These are phyloP conservation scores for Hypsizygus marmoreus DNA, from an alignment of 768 basidiomycete genomes.

Conservation along the genomic window DNA sequence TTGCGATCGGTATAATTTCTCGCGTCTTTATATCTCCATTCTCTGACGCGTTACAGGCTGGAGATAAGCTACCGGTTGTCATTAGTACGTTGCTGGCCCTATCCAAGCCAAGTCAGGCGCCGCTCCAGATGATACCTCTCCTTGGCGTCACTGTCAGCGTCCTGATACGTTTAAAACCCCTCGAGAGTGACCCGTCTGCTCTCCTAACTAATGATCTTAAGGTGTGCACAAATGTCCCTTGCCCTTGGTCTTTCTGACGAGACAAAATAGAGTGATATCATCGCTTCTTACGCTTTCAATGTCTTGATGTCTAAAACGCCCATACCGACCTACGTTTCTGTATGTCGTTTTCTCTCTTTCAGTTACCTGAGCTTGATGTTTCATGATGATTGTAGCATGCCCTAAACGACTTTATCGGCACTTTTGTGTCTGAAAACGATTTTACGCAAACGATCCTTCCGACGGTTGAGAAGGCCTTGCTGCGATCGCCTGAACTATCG, in stretches of 20 bases:
- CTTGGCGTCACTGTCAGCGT: constrained; percentile 75
- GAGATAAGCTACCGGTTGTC: constrained; percentile 45
- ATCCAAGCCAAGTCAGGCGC: constrained; percentile 49
- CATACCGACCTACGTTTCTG: constrained; percentile 61
- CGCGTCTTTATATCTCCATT: not conserved
- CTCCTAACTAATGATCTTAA: constrained; percentile 49
- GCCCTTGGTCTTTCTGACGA: too few relatives aligned
- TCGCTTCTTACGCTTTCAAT: constrained; percentile 57
- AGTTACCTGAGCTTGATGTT: not conserved
- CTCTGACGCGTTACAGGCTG: too few relatives aligned
- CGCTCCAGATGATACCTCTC: constrained; percentile 47
- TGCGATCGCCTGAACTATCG: constrained; percentile 81
- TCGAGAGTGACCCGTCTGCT: constrained; percentile 42
- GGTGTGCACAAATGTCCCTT: constrained; percentile 37
- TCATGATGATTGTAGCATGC: constrained; percentile 39
- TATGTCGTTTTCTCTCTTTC: constrained; percentile 29
- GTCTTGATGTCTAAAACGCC: constrained; percentile 69
- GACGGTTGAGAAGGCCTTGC: constrained; percentile 74
- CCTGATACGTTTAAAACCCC: constrained; percentile 61
- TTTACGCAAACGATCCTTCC: constrained; percentile 62
- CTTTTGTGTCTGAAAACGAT: constrained; percentile 51
- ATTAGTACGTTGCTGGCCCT: constrained; percentile 55
- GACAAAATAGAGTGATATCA: constrained; percentile 56
- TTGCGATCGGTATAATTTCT: constrained; percentile 57
- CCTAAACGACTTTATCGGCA: constrained; percentile 62